Evolutionary conservation across 176 grass and related monocot species (phyloP).

Genomic region (Alopecurus myosuroides): DNA sequence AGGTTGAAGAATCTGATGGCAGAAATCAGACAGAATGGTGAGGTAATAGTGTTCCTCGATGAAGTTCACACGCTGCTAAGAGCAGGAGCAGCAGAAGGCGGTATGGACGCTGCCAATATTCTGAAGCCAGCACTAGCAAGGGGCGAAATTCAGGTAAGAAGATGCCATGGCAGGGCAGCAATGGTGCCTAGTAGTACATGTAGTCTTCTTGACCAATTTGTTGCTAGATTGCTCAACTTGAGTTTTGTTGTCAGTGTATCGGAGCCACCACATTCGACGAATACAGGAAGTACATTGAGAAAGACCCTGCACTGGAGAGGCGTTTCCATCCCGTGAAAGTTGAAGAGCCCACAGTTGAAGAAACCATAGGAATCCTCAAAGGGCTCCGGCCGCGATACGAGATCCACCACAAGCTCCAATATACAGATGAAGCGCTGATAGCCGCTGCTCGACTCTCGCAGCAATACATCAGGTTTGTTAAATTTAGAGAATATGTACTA

Average conservation of each 20-base stretch:
- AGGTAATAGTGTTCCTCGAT: slow-evolving; percentile 91
- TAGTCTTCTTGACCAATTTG: background rate
- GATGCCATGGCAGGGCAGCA: too few relatives aligned
- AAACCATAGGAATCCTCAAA: slow-evolving; percentile 79
- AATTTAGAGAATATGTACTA: background rate
- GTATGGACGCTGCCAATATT: slow-evolving; percentile 91
- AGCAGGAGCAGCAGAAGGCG: slow-evolving; percentile 85
- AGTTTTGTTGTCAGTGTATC: slow-evolving; percentile 49
- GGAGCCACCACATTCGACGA: slow-evolving; percentile 90
- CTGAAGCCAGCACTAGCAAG: slow-evolving; percentile 84
- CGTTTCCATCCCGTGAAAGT: slow-evolving; percentile 91
- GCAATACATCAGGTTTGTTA: slow-evolving; percentile 73
- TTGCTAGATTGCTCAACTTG: background rate
- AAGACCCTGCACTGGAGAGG: slow-evolving; percentile 88
- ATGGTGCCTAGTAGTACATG: too few relatives aligned
- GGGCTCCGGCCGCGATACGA: slow-evolving; percentile 75
- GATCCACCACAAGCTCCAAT: slow-evolving; percentile 80
- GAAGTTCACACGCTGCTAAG: slow-evolving; percentile 92
- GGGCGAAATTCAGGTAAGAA: slow-evolving; percentile 78
- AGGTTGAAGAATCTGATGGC: slow-evolving; percentile 94
- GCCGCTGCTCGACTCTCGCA: slow-evolving; percentile 67
- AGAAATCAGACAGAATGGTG: slow-evolving; percentile 86
- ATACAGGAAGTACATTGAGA: slow-evolving; percentile 89
- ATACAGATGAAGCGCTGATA: slow-evolving; percentile 60
- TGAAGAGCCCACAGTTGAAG: slow-evolving; percentile 81